These are phyloP conservation scores for Parastagonospora nodorum DNA, from an alignment of 2,329 filamentous ascomycete species.

Conservation along the genomic window DNA sequence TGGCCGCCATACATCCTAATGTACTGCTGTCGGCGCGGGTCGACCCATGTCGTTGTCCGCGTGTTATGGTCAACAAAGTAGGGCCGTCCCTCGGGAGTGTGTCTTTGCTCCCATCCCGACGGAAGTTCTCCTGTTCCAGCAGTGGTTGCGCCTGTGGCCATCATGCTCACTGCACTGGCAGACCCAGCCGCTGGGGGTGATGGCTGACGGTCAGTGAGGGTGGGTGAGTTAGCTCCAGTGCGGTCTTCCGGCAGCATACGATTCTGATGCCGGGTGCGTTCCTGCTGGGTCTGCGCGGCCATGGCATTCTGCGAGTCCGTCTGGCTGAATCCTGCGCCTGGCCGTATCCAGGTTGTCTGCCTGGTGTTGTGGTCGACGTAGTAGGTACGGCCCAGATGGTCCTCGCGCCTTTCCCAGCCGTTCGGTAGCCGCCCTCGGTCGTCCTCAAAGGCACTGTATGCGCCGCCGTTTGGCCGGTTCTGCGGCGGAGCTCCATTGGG, in stretches of 20 bases:
- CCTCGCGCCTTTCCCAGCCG: slow-evolving; percentile 95
- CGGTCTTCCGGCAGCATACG: slow-evolving; percentile 94
- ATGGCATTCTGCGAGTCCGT: slow-evolving; percentile 77
- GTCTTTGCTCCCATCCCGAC: slow-evolving; percentile 93
- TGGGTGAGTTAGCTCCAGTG: slow-evolving; percentile 90
- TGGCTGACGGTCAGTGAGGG: slow-evolving; percentile 61
- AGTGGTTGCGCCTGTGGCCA: slow-evolving; percentile 93
- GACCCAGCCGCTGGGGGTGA: slow-evolving; percentile 41
- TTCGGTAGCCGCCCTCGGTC: slow-evolving; percentile 88
- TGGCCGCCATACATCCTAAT: slow-evolving; percentile 98
- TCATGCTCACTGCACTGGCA: slow-evolving; percentile 76
- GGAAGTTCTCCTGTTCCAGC: slow-evolving; percentile 94
- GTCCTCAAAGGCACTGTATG: slow-evolving; percentile 92
- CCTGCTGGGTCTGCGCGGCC: slow-evolving; percentile 89
- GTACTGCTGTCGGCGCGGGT: slow-evolving; percentile 95
- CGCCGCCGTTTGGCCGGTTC: slow-evolving; percentile 32
- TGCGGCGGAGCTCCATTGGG: slow-evolving; percentile 51
- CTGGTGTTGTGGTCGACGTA: slow-evolving; percentile 98
- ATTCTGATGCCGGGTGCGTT: slow-evolving; percentile 92
- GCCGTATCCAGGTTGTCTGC: slow-evolving; percentile 94
- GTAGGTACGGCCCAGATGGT: slow-evolving; percentile 92
- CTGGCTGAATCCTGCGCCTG: slow-evolving; percentile 76
- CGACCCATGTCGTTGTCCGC: slow-evolving; percentile 96
- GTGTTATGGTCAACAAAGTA: slow-evolving; percentile 99
- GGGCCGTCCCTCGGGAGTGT: slow-evolving; percentile 89